Evolutionary conservation across 129 eudicot species (phyloP).

Genomic region (Saussurea involucrata): DNA sequence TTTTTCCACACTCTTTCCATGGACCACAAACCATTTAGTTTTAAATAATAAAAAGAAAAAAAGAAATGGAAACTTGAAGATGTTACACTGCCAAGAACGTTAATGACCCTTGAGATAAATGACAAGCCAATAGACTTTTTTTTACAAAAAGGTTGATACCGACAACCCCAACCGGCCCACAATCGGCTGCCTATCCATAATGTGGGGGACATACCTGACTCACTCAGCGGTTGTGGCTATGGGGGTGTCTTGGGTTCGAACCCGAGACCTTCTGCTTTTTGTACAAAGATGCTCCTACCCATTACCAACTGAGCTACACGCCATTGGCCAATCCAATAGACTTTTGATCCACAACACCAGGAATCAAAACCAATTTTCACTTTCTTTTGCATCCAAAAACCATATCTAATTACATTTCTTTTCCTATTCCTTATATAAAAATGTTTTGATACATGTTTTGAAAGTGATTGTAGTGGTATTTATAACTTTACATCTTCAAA

Average conservation of each 20-base stretch:
- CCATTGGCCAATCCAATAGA: slow-evolving; percentile 23
- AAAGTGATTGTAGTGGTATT: neutral
- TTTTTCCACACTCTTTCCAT: slow-evolving; percentile 14
- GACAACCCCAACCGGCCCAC: too few species aligned
- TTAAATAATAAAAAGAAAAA: neutral
- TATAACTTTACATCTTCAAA: neutral
- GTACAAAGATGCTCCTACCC: too few species aligned
- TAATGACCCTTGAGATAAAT: slow-evolving; percentile 24
- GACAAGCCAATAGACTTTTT: slow-evolving; percentile 28
- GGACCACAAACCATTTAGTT: slow-evolving; percentile 29
- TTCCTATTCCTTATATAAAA: too few species aligned
- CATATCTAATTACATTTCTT: neutral
- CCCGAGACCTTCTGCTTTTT: too few species aligned
- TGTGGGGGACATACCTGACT: too few species aligned
- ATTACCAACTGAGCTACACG: too few species aligned
- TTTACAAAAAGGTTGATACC: too few species aligned
- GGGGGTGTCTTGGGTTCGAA: too few species aligned
- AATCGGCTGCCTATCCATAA: too few species aligned
- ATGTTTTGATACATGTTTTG: too few species aligned
- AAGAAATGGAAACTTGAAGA: slow-evolving; percentile 14
- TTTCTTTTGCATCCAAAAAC: slow-evolving; percentile 4
- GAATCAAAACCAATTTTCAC: neutral
- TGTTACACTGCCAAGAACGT: slow-evolving; percentile 29
- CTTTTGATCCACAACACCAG: slow-evolving; percentile 17
- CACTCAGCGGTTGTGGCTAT: too few species aligned